These are phyloP conservation scores for Fusarium luffae DNA, from an alignment of 2,329 filamentous ascomycete species.

Conservation along the genomic window DNA sequence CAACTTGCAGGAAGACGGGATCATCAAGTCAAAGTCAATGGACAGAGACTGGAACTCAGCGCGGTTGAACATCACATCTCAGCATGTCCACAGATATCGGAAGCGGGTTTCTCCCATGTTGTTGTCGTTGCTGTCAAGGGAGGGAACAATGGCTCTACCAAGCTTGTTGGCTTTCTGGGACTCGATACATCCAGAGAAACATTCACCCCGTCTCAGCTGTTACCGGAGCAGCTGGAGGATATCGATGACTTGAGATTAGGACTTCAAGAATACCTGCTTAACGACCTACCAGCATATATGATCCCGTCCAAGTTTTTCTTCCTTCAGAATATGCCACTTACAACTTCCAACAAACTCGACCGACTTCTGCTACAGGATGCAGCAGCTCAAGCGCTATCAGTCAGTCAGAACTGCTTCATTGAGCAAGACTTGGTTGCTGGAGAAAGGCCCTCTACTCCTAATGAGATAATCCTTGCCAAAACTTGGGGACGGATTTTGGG, in stretches of 20 bases:
- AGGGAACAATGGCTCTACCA: background rate
- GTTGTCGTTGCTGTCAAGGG: background rate
- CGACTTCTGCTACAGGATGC: background rate
- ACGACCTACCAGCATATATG: background rate
- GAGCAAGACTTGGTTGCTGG: background rate
- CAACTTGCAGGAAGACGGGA: slow-evolving; percentile 1
- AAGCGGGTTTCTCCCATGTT: background rate
- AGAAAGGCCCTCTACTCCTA: background rate
- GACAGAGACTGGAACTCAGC: background rate
- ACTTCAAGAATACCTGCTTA: background rate
- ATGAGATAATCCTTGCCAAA: background rate
- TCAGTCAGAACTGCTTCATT: background rate
- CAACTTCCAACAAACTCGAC: slow-evolving; percentile 1
- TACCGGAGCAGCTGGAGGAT: background rate
- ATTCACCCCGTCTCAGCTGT: background rate
- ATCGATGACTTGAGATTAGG: background rate
- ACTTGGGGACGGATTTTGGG: background rate
- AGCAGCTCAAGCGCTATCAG: background rate
- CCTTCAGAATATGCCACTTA: background rate
- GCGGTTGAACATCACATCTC: background rate
- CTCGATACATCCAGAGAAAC: background rate
- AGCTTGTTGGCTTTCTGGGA: slow-evolving; percentile 4
- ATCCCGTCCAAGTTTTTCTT: background rate
- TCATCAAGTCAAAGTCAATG: slow-evolving; percentile 8
- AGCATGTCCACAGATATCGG: background rate